Conservation (phyloP, 2,329 filamentous ascomycete genomes). For the Alternaria triticimaculans region DNA sequence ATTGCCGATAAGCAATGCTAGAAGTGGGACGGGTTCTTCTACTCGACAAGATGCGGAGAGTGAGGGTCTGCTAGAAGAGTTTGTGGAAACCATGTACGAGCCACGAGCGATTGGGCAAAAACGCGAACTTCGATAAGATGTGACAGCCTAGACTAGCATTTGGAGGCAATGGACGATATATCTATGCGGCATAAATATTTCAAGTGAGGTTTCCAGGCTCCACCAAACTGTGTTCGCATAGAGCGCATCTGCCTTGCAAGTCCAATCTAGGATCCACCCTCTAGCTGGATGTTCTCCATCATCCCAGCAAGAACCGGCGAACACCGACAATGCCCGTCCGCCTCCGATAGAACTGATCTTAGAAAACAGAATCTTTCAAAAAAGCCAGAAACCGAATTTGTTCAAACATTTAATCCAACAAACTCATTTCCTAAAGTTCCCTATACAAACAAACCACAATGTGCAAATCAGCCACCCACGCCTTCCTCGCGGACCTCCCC, state of each 20-base stretch:
- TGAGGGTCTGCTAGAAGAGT: conserved; percentile 17
- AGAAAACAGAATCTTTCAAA: neutral
- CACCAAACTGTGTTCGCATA: neutral
- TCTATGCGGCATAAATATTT: neutral
- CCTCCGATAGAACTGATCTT: neutral
- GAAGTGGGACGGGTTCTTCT: neutral
- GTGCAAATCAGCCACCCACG: conserved; percentile 27
- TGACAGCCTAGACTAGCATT: neutral
- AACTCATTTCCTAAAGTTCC: neutral
- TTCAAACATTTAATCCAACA: neutral
- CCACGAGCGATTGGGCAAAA: neutral
- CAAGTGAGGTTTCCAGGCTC: neutral
- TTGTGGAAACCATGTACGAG: neutral
- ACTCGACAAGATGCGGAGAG: conserved; percentile 17
- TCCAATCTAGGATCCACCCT: neutral
- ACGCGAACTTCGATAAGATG: neutral
- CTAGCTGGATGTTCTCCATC: neutral
- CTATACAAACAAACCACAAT: conserved; percentile 9
- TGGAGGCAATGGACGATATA: neutral
- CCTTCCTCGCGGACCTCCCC: conserved; percentile 58
- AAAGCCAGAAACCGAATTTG: neutral
- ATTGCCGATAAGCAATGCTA: neutral
- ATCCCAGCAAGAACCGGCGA: conserved; percentile 3
- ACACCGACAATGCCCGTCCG: conserved; percentile 1
- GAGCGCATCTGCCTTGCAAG: neutral